Evolutionary conservation across 2,329 filamentous ascomycete genomes (phyloP).

Genomic region (Nothophaeocryptopus gaeumannii): DNA sequence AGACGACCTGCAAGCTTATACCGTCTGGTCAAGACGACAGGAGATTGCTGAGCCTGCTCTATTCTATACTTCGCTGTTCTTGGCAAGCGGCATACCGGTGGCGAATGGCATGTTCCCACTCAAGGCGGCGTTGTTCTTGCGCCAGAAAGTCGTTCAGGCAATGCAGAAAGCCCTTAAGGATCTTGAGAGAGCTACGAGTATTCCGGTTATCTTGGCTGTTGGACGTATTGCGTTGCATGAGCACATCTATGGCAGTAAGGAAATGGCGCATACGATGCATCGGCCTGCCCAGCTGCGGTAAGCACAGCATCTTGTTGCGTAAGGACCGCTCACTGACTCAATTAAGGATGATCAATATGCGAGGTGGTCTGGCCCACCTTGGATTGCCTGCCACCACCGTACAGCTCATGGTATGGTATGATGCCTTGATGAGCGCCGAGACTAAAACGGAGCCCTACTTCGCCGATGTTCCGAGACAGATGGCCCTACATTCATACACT

Average conservation of each 20-base stretch:
- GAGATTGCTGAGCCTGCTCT: slow-evolving; percentile 24
- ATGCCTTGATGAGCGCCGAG: slow-evolving; percentile 20
- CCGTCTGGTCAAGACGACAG: slow-evolving; percentile 20
- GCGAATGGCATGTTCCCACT: slow-evolving; percentile 21
- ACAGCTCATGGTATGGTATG: slow-evolving; percentile 21
- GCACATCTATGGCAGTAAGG: slow-evolving; percentile 25
- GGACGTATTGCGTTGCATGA: slow-evolving; percentile 28
- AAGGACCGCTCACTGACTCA: background rate
- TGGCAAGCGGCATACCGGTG: slow-evolving; percentile 25
- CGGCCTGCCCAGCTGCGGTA: slow-evolving; percentile 20
- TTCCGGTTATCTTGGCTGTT: slow-evolving; percentile 25
- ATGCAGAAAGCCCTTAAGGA: slow-evolving; percentile 26
- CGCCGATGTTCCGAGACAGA: slow-evolving; percentile 11
- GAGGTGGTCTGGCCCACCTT: slow-evolving; percentile 18
- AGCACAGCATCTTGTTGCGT: background rate
- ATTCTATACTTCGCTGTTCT: slow-evolving; percentile 23
- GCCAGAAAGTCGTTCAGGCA: slow-evolving; percentile 21
- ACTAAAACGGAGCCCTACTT: slow-evolving; percentile 15
- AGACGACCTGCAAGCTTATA: slow-evolving; percentile 15
- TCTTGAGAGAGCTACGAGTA: slow-evolving; percentile 19
- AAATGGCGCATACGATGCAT: slow-evolving; percentile 21
- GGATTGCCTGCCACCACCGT: slow-evolving; percentile 16
- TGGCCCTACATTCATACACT: slow-evolving; percentile 16
- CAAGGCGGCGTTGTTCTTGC: slow-evolving; percentile 16
- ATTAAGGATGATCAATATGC: slow-evolving; percentile 19